Evolutionary conservation across 108 stramenopile genomes (phyloP).

Genomic region (Fragilariopsis cylindrus): DNA sequence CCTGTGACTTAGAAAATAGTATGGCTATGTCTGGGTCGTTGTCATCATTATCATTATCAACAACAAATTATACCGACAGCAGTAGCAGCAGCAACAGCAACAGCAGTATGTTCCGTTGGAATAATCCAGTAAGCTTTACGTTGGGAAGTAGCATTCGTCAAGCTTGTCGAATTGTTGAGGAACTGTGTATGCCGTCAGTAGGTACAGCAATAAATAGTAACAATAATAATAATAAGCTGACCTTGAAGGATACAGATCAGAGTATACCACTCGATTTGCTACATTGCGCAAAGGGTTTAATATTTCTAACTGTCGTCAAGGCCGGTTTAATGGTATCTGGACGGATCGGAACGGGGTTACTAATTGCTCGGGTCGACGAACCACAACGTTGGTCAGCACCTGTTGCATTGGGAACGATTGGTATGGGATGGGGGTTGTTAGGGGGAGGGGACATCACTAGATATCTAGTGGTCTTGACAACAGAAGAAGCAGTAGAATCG

Average conservation of each 20-base stretch:
- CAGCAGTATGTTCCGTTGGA: slow-evolving; percentile 15
- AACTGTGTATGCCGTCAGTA: slow-evolving; percentile 37
- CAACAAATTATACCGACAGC: neutral
- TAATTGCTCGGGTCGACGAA: slow-evolving; percentile 51
- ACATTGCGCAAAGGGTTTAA: slow-evolving; percentile 65
- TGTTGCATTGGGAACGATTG: slow-evolving; percentile 66
- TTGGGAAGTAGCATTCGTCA: slow-evolving; percentile 60
- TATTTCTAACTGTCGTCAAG: slow-evolving; percentile 80
- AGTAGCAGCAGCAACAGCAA: neutral
- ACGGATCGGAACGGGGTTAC: slow-evolving; percentile 74
- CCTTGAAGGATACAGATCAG: slow-evolving; percentile 36
- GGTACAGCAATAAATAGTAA: neutral
- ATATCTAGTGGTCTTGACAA: slow-evolving; percentile 80
- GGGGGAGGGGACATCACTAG: slow-evolving; percentile 83
- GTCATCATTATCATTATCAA: neutral
- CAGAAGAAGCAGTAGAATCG: slow-evolving; percentile 71
- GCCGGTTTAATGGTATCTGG: slow-evolving; percentile 73
- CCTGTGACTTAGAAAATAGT: slow-evolving; percentile 51
- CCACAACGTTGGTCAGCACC: slow-evolving; percentile 61
- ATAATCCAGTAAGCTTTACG: slow-evolving; percentile 63
- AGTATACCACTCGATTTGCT: slow-evolving; percentile 75
- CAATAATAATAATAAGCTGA: neutral
- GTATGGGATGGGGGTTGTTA: slow-evolving; percentile 73
- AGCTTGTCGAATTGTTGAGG: slow-evolving; percentile 48
- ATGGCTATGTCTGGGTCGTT: neutral